These are phyloP conservation scores for Colletotrichum costaricense DNA, from an alignment of 2,329 filamentous ascomycete species.

Conservation along the genomic window DNA sequence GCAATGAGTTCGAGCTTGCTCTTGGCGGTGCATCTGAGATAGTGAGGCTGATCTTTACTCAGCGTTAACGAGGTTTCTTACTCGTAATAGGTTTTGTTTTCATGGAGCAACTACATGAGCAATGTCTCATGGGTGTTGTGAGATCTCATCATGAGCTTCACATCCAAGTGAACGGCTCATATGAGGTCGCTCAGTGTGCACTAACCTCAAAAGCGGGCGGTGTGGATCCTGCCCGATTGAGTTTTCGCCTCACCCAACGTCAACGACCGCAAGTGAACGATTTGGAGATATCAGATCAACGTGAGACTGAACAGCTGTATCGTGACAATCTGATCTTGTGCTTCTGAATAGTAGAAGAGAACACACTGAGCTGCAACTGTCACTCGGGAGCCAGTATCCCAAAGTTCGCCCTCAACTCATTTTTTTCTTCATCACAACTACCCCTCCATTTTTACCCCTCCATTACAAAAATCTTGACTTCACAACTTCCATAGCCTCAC, in stretches of 20 bases:
- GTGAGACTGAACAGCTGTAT: not conserved
- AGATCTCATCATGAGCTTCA: not conserved
- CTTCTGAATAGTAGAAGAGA: not conserved
- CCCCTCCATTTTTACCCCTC: conserved; percentile 8
- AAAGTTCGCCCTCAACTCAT: not conserved
- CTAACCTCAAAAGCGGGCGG: conserved; percentile 11
- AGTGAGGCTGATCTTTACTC: not conserved
- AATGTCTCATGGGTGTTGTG: not conserved
- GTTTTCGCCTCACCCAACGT: conserved; percentile 30
- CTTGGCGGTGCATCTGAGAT: not conserved
- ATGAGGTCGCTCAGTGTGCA: not conserved
- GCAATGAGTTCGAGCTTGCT: not conserved
- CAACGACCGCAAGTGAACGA: not conserved
- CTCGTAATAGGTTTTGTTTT: too few species aligned
- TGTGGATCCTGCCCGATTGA: conserved; percentile 32
- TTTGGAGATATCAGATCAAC: not conserved
- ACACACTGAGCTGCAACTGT: not conserved
- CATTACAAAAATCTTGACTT: not conserved
- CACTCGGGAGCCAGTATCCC: not conserved
- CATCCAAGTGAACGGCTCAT: not conserved
- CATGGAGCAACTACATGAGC: not conserved
- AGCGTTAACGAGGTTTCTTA: not conserved
- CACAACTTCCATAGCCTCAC: not conserved
- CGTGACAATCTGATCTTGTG: not conserved
- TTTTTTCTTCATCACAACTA: not conserved